Base-by-base conservation (phyloP, 2,329 filamentous ascomycete species). In the Fusarium scirpi region DNA sequence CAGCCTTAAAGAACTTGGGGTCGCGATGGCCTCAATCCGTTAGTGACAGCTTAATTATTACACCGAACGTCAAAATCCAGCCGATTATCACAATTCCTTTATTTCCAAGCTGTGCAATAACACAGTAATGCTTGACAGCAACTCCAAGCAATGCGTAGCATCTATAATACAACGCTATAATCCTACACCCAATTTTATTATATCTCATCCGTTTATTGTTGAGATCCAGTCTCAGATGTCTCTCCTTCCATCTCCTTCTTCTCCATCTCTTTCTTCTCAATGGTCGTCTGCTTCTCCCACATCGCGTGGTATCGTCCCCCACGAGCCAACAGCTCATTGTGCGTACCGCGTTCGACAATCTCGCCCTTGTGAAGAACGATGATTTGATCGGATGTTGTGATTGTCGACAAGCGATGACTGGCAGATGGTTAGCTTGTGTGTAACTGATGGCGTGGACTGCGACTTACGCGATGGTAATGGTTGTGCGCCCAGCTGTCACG, bases 321-420 rank as follows among this genome's bases (percentile, higher is more conserved):
- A 3, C 78, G 72, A 5, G 79, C 76, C 22, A 88, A 71, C 8
- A 89, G 77, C 58, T 85, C 81, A 3, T 77, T 73, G 64, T 88
- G 86, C 6, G 81, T 83, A 16, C 86, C 86, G 29, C 80, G 78
- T 72, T 89, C 86, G 8, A 83, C 80, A 16, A 89, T 82, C 46
- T 80, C 79, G 10, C 86, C 86, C 53, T 85, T 79, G 58, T 85
- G 80, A 15, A 89, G 81, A 4, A 88, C 86, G 11, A 88, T 71
- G 53, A 89, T 87, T 61, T 85, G 83, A 63, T 88, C 85, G 1
- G 86, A 85, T 41, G 82, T 83, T 12, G 84, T 84, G 61, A 90
- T 86, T 3, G 87, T 90, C 2, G 87, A 88, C 15, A 89, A 79
- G 12, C 87, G 82, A 72, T 89, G 87, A 2, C 84, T 85, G 48